These are phyloP conservation scores for Fusarium hainanense DNA, from an alignment of 2,329 filamentous ascomycete genomes.

Conservation along the genomic window DNA sequence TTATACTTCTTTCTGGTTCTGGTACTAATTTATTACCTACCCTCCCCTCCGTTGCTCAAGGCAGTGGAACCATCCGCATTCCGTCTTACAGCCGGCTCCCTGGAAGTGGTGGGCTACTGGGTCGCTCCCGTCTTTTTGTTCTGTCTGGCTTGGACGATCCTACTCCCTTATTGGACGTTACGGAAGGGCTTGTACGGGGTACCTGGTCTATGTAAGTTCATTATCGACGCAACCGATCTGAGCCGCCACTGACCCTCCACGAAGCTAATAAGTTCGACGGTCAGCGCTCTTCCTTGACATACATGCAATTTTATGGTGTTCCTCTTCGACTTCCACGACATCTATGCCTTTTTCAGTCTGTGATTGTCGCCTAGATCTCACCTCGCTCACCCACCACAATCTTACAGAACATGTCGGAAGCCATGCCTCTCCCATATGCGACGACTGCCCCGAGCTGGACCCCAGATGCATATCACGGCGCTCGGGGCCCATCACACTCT, in stretches of 20 bases:
- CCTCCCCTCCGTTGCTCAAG: conserved; percentile 32
- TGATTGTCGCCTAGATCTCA: conserved; percentile 30
- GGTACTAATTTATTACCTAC: conserved; percentile 23
- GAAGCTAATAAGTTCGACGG: conserved; percentile 30
- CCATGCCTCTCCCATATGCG: conserved; percentile 42
- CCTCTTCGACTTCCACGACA: conserved; percentile 14
- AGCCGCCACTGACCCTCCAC: conserved; percentile 33
- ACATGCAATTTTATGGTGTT: conserved; percentile 24
- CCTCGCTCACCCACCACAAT: conserved; percentile 35
- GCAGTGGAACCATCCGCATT: conserved; percentile 45
- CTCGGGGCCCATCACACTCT: conserved; percentile 38
- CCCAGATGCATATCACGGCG: conserved; percentile 33
- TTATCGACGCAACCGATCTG: conserved; percentile 42
- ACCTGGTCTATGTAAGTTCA: conserved; percentile 42
- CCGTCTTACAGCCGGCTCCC: conserved; percentile 38
- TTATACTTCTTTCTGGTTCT: conserved; percentile 17
- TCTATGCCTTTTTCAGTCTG: conserved; percentile 41
- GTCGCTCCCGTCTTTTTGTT: conserved; percentile 34
- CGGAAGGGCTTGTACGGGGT: conserved; percentile 18
- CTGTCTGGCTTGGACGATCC: conserved; percentile 33
- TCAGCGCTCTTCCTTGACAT: conserved; percentile 26
- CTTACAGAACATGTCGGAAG: conserved; percentile 42
- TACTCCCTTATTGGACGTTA: conserved; percentile 34
- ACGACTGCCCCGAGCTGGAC: conserved; percentile 33
- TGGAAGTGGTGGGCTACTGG: conserved; percentile 41